Conservation (phyloP, 352 stramenopile species). For the Pythium periplocum region DNA sequence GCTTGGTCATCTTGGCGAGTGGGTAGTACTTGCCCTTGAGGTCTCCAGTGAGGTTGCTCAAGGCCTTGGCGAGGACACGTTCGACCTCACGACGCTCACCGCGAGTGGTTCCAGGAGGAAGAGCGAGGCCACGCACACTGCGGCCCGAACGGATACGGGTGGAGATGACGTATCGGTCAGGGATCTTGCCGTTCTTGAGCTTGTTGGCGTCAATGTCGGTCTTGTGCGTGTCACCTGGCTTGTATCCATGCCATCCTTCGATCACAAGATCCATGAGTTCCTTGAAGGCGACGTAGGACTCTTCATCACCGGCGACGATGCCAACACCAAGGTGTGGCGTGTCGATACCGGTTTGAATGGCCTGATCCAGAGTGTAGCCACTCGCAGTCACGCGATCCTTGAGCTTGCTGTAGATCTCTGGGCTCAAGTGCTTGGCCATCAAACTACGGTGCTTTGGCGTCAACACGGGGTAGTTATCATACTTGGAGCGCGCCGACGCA, state of each 20-base stretch:
- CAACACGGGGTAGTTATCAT: slow-evolving; percentile 80
- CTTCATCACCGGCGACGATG: slow-evolving; percentile 79
- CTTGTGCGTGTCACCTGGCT: slow-evolving; percentile 69
- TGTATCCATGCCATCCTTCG: slow-evolving; percentile 85
- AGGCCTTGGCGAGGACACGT: slow-evolving; percentile 71
- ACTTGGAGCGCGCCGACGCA: slow-evolving; percentile 21
- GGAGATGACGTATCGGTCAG: slow-evolving; percentile 85
- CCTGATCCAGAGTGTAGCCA: slow-evolving; percentile 81
- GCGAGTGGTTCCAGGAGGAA: slow-evolving; percentile 85
- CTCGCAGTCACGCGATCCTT: slow-evolving; percentile 65
- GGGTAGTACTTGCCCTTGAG: slow-evolving; percentile 87
- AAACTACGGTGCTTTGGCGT: slow-evolving; percentile 80
- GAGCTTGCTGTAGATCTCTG: slow-evolving; percentile 77
- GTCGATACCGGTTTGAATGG: slow-evolving; percentile 84
- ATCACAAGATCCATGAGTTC: slow-evolving; percentile 83
- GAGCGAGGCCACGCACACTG: slow-evolving; percentile 84
- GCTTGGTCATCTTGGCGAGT: slow-evolving; percentile 87
- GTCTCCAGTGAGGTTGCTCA: slow-evolving; percentile 62
- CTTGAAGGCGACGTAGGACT: slow-evolving; percentile 80
- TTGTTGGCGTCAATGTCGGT: slow-evolving; percentile 82
- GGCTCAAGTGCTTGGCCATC: slow-evolving; percentile 80
- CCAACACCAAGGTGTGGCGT: slow-evolving; percentile 77
- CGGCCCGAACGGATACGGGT: slow-evolving; percentile 89
- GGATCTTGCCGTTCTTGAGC: slow-evolving; percentile 63
- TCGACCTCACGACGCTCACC: slow-evolving; percentile 82